A percentile compares a stretch with the other conserved stretches of the same genome.
Evolutionary conservation across 495 filamentous ascomycete species (phyloP).

Genomic region (Cenococcum geophilum): DNA sequence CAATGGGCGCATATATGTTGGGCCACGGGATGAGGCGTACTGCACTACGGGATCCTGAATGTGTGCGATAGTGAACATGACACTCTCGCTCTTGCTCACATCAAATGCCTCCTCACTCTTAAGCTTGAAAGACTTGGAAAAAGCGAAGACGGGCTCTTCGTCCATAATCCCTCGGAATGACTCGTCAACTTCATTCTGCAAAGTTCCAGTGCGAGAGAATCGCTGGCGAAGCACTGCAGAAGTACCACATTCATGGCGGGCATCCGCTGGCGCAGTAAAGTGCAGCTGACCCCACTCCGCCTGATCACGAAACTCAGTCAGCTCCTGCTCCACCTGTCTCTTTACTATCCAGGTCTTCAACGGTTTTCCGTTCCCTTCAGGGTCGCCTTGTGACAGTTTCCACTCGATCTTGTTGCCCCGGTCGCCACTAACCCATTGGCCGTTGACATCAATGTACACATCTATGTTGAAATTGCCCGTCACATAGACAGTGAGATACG

Average conservation of each 20-base stretch:
- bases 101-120: slow-evolving; percentile 4
- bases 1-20: slow-evolving; percentile 77
- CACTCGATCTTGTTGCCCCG: slow-evolving; percentile 61
- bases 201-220: slow-evolving; percentile 63
- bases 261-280: slow-evolving; percentile 64
- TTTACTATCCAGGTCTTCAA: slow-evolving; percentile 62
- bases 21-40: slow-evolving; percentile 72
- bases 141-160: slow-evolving; percentile 85
- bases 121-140: slow-evolving; percentile 71
- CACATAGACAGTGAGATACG: slow-evolving; percentile 72
- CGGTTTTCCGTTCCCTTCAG: slow-evolving; percentile 35
- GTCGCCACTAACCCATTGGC: slow-evolving; percentile 81
- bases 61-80: slow-evolving; percentile 76
- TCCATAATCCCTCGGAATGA: slow-evolving; percentile 68
- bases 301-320: slow-evolving; percentile 70
- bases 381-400: slow-evolving; percentile 49
- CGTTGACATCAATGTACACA: slow-evolving; percentile 83
- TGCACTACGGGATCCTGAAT: slow-evolving; percentile 81
- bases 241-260: slow-evolving; percentile 63
- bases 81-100: slow-evolving; percentile 42
- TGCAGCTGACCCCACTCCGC: slow-evolving; percentile 87
- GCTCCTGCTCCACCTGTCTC: slow-evolving; percentile 56
- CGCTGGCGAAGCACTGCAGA: slow-evolving; percentile 60
- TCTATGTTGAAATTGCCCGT: slow-evolving; percentile 66
- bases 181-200: slow-evolving; percentile 60